These are phyloP conservation scores for Cucurbita moschata DNA, from an alignment of 306 rosid species.

Conservation along the genomic window DNA sequence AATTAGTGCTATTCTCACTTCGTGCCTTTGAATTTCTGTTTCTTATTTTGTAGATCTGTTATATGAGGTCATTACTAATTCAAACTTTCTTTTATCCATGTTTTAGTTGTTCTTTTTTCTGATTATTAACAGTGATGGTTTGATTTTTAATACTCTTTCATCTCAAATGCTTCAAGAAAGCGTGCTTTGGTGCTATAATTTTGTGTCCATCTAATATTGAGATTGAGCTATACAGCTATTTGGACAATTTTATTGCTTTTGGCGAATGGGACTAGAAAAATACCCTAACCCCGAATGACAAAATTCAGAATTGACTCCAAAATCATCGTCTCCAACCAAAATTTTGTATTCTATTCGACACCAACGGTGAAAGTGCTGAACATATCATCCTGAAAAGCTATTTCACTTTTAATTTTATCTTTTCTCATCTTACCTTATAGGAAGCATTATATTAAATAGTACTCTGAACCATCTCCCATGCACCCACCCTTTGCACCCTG, in stretches of 20 bases:
- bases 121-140: neutral
- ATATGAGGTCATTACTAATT: neutral
- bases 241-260: neutral
- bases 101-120: neutral
- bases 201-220: neutral
- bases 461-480: neutral
- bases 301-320: neutral
- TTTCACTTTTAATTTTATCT: neutral
- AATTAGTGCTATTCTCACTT: neutral
- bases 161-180: neutral
- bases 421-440: neutral
- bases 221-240: neutral
- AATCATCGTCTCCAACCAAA: neutral
- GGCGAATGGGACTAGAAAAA: neutral
- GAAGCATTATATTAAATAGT: neutral
- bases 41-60: conserved; percentile 2
- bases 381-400: neutral
- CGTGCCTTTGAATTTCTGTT: neutral
- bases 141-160: neutral
- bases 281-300: no score
- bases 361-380: neutral
- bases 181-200: neutral
- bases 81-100: neutral
- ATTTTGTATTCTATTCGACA: neutral
- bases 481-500: neutral